Evolutionary conservation across 108 stramenopile genomes (phyloP).

Genomic region (Thalassiosira profunda): DNA sequence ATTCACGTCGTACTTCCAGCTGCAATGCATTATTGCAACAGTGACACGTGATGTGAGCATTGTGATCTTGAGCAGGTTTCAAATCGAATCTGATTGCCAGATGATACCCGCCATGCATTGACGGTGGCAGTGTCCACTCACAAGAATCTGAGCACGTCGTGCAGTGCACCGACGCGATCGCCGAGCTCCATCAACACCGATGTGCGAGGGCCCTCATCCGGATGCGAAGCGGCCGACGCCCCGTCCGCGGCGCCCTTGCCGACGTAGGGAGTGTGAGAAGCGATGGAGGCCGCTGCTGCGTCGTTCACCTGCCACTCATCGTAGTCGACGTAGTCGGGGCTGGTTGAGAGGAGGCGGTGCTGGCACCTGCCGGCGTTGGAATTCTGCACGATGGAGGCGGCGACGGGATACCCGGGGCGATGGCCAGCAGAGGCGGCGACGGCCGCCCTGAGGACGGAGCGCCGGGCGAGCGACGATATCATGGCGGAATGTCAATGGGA

Average conservation of each 20-base stretch:
- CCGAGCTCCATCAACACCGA: slow-evolving; percentile 89
- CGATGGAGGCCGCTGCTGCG: background rate
- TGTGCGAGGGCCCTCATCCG: slow-evolving; percentile 56
- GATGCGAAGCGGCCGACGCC: no score
- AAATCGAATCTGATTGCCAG: no score
- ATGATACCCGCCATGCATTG: no score
- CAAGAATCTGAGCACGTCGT: slow-evolving; percentile 88
- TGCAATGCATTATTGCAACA: background rate
- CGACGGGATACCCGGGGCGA: no score
- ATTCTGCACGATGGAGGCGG: no score
- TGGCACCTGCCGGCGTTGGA: no score
- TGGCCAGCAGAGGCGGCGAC: no score
- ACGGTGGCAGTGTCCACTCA: slow-evolving; percentile 16
- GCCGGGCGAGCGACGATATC: no score
- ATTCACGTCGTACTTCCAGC: slow-evolving; percentile 94
- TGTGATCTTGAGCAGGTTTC: no score
- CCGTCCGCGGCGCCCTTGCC: background rate
- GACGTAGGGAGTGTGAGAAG: background rate
- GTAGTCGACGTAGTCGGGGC: slow-evolving; percentile 26
- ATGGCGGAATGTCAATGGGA: no score
- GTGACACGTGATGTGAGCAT: no score
- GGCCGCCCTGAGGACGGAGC: no score
- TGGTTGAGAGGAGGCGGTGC: background rate
- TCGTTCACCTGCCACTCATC: slow-evolving; percentile 19
- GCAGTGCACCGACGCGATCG: slow-evolving; percentile 89